These are phyloP conservation scores for Globisporangium solare DNA, from an alignment of 352 stramenopile species.

Conservation along the genomic window DNA sequence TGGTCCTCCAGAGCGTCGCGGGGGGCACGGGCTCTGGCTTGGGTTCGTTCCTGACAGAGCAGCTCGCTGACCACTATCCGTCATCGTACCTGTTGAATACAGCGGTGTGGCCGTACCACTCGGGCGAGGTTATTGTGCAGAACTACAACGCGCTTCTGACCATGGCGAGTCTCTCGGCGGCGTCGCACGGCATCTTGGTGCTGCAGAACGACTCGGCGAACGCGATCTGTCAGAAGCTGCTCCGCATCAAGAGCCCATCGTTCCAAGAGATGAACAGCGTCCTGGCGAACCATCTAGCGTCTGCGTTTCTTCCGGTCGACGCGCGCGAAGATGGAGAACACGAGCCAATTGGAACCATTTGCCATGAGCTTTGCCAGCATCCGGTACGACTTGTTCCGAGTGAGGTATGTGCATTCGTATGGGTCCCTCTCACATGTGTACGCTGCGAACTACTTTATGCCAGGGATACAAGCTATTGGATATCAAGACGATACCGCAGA, in stretches of 20 bases:
- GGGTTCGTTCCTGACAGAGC: slow-evolving; percentile 79
- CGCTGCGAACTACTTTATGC: too few species aligned
- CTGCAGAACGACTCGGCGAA: slow-evolving; percentile 67
- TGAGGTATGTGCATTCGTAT: too few species aligned
- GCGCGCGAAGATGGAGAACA: slow-evolving; percentile 1
- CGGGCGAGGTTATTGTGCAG: slow-evolving; percentile 86
- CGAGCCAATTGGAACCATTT: slow-evolving; percentile 35
- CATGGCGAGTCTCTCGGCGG: slow-evolving; percentile 67
- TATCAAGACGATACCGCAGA: slow-evolving; percentile 63
- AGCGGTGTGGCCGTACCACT: slow-evolving; percentile 80
- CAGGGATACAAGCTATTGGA: slow-evolving; percentile 72
- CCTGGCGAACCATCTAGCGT: slow-evolving; percentile 53
- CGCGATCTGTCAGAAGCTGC: slow-evolving; percentile 46
- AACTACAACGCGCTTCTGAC: slow-evolving; percentile 90
- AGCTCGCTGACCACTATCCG: slow-evolving; percentile 58
- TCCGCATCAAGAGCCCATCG: slow-evolving; percentile 52
- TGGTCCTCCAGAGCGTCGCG: slow-evolving; percentile 81
- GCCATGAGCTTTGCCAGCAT: slow-evolving; percentile 49
- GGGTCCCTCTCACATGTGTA: too few species aligned
- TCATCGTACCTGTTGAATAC: slow-evolving; percentile 54
- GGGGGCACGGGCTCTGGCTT: slow-evolving; percentile 85
- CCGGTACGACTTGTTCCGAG: slow-evolving; percentile 23
- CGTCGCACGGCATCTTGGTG: slow-evolving; percentile 56
- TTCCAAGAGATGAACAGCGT: slow-evolving; percentile 63
- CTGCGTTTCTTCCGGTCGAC: slow-evolving; percentile 38